A percentile compares a stretch with the other conserved stretches of the same genome.
Conservation (phyloP, 352 stramenopile species). For the Pythium aquatile region DNA sequence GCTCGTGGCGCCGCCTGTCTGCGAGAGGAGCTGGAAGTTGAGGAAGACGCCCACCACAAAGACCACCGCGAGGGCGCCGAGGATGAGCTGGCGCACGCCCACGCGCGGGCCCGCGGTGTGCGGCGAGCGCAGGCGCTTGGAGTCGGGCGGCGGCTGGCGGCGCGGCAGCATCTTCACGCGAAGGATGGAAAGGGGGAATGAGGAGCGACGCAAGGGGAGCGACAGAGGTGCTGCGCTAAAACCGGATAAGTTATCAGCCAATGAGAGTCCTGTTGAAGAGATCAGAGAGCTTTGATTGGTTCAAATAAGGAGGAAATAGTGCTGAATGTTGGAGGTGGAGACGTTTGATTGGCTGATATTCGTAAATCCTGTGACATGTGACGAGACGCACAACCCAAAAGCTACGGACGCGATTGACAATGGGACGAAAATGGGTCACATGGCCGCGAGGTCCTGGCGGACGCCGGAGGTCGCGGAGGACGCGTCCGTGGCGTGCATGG, state of each 20-base stretch:
- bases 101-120: conserved; percentile 24
- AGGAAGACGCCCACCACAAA: conserved; percentile 62
- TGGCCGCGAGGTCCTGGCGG: background rate
- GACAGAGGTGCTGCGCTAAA: conserved; percentile 5
- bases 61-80: conserved; percentile 35
- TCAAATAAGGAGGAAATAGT: background rate
- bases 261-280: conserved; percentile 3
- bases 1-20: conserved; percentile 10
- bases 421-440: background rate
- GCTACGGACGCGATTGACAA: background rate
- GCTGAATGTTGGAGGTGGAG: background rate
- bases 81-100: conserved; percentile 27
- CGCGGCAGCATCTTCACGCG: conserved; percentile 48
- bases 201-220: background rate
- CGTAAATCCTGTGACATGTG: conserved; percentile 20
- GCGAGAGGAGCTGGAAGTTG: conserved; percentile 64
- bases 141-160: conserved; percentile 41
- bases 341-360: conserved; percentile 18
- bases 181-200: conserved; percentile 1
- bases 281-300: conserved; percentile 1
- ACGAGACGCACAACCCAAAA: conserved; percentile 11
- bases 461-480: conserved; percentile 5
- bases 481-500: conserved; percentile 13
- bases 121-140: conserved; percentile 25
- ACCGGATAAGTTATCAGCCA: conserved; percentile 16